These are phyloP conservation scores for Phytophthora citricola DNA, from an alignment of 352 stramenopile genomes.

Conservation along the genomic window DNA sequence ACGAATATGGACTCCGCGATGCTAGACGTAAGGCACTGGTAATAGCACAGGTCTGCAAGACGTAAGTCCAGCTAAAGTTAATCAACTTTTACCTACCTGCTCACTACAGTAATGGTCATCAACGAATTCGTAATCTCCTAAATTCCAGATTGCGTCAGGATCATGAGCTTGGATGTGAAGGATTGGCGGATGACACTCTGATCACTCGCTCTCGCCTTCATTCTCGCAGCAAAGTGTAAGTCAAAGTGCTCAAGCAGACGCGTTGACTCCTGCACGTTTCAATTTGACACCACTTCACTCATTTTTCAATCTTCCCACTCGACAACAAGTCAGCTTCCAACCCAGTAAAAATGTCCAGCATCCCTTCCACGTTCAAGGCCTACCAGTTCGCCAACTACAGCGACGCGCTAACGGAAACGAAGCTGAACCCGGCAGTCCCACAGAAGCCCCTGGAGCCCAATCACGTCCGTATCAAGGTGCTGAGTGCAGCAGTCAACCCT, in stretches of 20 bases:
- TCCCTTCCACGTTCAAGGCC: constrained; percentile 32
- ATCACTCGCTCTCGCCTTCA: constrained; percentile 17
- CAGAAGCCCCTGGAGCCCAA: constrained; percentile 24
- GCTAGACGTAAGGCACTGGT: no score
- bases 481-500: constrained; percentile 36
- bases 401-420: constrained; percentile 23
- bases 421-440: constrained; percentile 21
- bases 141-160: constrained; percentile 13
- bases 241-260: constrained; percentile 1
- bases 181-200: constrained; percentile 1
- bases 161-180: constrained; percentile 7
- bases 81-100: no score
- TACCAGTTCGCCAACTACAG: constrained; percentile 34
- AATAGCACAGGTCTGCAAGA: no score
- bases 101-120: not conserved
- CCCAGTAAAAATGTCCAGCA: constrained; percentile 10
- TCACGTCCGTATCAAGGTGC: constrained; percentile 26
- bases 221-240: constrained; percentile 23
- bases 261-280: not conserved
- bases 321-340: constrained; percentile 12
- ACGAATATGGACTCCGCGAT: no score
- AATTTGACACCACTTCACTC: not conserved
- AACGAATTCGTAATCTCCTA: constrained; percentile 1
- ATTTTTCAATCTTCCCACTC: constrained; percentile 12
- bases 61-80: no score